Conservation (phyloP, 768 basidiomycete genomes). For the Rhodotorula taiwanensis region DNA sequence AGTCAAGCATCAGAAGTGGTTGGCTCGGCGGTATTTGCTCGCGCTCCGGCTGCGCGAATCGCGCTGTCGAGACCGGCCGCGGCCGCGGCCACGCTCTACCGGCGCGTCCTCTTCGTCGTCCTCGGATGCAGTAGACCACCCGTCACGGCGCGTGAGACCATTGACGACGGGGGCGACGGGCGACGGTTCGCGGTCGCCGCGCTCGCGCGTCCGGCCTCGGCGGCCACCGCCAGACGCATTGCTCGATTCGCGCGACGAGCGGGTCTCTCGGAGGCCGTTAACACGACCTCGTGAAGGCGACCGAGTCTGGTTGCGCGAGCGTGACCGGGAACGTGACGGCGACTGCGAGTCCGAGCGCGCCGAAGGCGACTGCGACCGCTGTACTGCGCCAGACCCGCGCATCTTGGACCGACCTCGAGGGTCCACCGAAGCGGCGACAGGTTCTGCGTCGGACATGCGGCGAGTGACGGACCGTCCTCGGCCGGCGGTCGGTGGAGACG, state of each 20-base stretch:
- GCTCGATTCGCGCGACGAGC: conserved; percentile 1
- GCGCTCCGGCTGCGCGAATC: conserved; percentile 1
- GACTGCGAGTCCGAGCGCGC: conserved; percentile 3
- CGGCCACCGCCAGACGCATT: background rate
- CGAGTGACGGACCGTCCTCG: conserved; percentile 25
- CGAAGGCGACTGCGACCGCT: conserved; percentile 6
- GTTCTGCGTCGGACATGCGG: background rate
- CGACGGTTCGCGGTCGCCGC: background rate
- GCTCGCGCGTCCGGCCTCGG: conserved; percentile 18
- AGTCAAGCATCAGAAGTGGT: no score
- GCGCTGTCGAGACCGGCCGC: background rate
- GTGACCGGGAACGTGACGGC: conserved; percentile 1
- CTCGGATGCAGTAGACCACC: background rate
- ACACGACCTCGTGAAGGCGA: conserved; percentile 12
- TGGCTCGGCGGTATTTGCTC: conserved; percentile 9
- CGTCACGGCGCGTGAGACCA: background rate
- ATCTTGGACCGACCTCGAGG: conserved; percentile 14
- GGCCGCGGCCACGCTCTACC: conserved; percentile 15
- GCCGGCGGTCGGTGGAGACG: conserved; percentile 24
- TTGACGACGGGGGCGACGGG: no score
- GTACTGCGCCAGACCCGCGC: conserved; percentile 11
- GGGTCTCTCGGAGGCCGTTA: background rate
- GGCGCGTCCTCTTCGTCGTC: background rate
- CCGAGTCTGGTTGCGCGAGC: background rate
- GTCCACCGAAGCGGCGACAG: background rate